These are phyloP conservation scores for Melocanna baccifera DNA, from an alignment of 176 grass and related monocot genomes.

Conservation along the genomic window DNA sequence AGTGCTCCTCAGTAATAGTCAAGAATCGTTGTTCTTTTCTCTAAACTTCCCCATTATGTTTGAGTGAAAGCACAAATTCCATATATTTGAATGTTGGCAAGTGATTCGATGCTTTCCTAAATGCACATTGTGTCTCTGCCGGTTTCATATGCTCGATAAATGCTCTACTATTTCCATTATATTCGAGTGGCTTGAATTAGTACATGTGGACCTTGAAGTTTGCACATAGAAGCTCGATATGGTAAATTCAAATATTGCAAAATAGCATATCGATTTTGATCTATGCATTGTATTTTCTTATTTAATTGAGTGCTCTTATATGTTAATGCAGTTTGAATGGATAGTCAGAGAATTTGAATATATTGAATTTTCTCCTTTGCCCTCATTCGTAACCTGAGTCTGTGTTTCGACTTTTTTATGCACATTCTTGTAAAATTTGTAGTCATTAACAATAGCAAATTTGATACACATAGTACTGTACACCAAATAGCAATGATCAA, in stretches of 20 bases:
- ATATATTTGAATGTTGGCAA: not conserved
- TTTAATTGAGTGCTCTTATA: not conserved
- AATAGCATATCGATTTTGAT: not conserved
- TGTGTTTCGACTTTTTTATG: not conserved
- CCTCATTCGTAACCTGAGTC: not conserved
- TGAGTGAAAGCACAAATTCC: not conserved
- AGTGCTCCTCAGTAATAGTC: slow-evolving; percentile 42
- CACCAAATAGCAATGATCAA: not conserved
- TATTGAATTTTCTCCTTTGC: not conserved
- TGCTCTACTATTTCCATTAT: not conserved
- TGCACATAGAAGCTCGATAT: not conserved
- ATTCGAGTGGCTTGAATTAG: not conserved
- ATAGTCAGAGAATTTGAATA: not conserved
- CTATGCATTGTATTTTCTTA: not conserved
- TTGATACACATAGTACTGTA: not conserved
- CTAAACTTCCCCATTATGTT: not conserved
- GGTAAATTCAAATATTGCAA: not conserved
- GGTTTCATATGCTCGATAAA: not conserved
- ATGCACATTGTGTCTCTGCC: not conserved
- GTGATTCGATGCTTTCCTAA: not conserved
- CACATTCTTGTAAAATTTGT: not conserved
- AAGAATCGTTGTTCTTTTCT: not conserved
- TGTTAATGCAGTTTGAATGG: not conserved
- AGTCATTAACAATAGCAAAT: not conserved
- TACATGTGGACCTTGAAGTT: not conserved